Evolutionary conservation across 108 stramenopile species (phyloP).

Genomic region (Nitzschia sp.): DNA sequence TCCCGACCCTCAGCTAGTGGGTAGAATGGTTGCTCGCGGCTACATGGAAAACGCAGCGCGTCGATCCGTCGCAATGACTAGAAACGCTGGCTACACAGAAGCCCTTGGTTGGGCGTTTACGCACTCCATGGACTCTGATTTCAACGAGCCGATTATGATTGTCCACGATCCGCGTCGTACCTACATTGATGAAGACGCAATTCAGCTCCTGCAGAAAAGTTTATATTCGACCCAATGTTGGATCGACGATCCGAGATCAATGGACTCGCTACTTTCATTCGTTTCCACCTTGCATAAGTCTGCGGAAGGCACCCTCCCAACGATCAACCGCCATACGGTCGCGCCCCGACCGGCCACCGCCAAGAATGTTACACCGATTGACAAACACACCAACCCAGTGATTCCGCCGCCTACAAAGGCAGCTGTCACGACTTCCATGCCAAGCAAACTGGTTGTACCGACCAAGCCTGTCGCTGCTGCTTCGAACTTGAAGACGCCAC

Average conservation of each 20-base stretch:
- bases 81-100: slow-evolving; percentile 55
- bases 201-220: slow-evolving; percentile 23
- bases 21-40: slow-evolving; percentile 41
- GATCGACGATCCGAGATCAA: not conserved
- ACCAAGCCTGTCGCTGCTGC: not conserved
- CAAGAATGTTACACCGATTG: no score
- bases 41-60: slow-evolving; percentile 69
- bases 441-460: not conserved
- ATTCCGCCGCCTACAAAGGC: no score
- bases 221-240: slow-evolving; percentile 1
- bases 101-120: slow-evolving; percentile 79
- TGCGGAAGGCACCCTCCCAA: no score
- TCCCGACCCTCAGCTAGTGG: slow-evolving; percentile 25
- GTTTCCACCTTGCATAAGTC: not conserved
- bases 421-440: no score
- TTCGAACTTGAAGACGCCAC: slow-evolving; percentile 5
- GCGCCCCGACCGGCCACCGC: no score
- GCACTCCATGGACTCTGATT: slow-evolving; percentile 69
- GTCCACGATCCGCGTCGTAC: slow-evolving; percentile 18
- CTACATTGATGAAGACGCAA: slow-evolving; percentile 27
- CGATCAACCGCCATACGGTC: no score
- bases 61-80: slow-evolving; percentile 63
- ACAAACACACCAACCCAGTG: no score
- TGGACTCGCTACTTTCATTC: not conserved
- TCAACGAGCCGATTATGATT: slow-evolving; percentile 63